phyloP scores from a whole-genome alignment of 768 basidiomycete genomes.

The Suillus ampliporus region DNA sequence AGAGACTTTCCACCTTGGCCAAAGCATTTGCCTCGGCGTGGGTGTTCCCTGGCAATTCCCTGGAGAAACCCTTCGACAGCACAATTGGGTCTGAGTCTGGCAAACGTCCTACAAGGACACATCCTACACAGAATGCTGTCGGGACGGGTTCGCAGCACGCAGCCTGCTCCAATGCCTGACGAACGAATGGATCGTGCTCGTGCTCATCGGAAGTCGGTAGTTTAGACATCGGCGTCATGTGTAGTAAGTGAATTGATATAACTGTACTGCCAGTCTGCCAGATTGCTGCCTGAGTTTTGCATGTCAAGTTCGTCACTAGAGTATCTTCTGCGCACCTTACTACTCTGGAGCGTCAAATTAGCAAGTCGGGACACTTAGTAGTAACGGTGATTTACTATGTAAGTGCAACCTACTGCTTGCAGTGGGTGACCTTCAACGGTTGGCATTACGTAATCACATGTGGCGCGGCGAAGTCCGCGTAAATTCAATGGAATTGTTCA shows the following conservation, averaged over 20 bases:
- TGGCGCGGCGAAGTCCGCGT: slow-evolving; percentile 12
- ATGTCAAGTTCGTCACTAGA: not conserved
- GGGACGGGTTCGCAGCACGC: slow-evolving; percentile 68
- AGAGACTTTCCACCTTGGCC: slow-evolving; percentile 62
- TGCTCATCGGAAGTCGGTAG: slow-evolving; percentile 11
- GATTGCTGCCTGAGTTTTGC: not conserved
- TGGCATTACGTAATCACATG: not conserved
- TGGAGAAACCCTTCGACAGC: slow-evolving; percentile 83
- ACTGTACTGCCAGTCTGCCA: too few species aligned
- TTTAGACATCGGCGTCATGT: not conserved
- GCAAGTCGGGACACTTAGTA: not conserved
- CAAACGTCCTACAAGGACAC: slow-evolving; percentile 63
- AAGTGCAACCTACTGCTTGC: too few species aligned
- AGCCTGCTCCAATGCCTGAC: slow-evolving; percentile 73
- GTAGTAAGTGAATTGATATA: too few species aligned
- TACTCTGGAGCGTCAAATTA: slow-evolving; percentile 46
- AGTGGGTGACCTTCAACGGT: too few species aligned
- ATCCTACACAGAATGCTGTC: slow-evolving; percentile 93
- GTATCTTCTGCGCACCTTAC: slow-evolving; percentile 44
- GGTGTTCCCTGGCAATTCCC: slow-evolving; percentile 92
- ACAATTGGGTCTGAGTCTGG: slow-evolving; percentile 53
- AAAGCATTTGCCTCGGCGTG: slow-evolving; percentile 97
- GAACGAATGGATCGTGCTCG: slow-evolving; percentile 53
- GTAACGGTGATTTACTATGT: not conserved
- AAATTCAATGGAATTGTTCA: slow-evolving; percentile 1